phyloP scores from a whole-genome alignment of 306 rosid species.

The Begonia masoniana region DNA sequence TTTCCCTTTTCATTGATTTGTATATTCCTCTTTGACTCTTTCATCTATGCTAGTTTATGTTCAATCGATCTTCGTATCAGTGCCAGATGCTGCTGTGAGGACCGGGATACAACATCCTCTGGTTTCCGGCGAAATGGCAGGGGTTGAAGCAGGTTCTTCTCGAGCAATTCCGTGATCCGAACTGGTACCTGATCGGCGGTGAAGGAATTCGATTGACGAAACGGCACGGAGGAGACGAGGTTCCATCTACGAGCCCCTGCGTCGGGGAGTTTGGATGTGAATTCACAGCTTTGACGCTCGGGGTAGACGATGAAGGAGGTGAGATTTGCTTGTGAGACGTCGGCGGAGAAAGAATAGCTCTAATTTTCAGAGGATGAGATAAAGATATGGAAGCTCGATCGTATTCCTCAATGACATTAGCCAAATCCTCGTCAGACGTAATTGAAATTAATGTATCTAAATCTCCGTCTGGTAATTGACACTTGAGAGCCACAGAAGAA shows the following conservation, averaged over 20 bases:
- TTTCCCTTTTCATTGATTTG: too few species aligned
- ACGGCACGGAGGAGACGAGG: neutral
- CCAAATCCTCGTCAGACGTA: constrained; percentile 76
- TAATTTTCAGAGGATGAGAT: constrained; percentile 38
- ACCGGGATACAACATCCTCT: constrained; percentile 13
- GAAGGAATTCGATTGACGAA: constrained; percentile 3
- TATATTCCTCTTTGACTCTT: too few species aligned
- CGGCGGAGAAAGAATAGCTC: constrained; percentile 52
- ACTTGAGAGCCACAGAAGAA: constrained; percentile 47
- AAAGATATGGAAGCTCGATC: constrained; percentile 33
- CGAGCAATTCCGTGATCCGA: constrained; percentile 13
- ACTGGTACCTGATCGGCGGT: constrained; percentile 14
- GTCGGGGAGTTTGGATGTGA: constrained; percentile 17
- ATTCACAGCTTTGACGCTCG: constrained; percentile 15
- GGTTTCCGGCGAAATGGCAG: constrained; percentile 17
- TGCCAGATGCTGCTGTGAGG: constrained; percentile 17
- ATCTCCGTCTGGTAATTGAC: constrained; percentile 78
- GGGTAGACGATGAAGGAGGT: constrained; percentile 24
- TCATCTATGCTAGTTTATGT: neutral
- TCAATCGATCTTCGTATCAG: constrained; percentile 11
- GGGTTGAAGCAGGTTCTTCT: constrained; percentile 15
- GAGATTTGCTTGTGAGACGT: constrained; percentile 26
- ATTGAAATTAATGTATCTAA: constrained; percentile 81
- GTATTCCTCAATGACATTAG: constrained; percentile 73
- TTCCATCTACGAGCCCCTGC: neutral